Conservation (phyloP, 1,139 yeast species). For the Wickerhamiella pararugosa region DNA sequence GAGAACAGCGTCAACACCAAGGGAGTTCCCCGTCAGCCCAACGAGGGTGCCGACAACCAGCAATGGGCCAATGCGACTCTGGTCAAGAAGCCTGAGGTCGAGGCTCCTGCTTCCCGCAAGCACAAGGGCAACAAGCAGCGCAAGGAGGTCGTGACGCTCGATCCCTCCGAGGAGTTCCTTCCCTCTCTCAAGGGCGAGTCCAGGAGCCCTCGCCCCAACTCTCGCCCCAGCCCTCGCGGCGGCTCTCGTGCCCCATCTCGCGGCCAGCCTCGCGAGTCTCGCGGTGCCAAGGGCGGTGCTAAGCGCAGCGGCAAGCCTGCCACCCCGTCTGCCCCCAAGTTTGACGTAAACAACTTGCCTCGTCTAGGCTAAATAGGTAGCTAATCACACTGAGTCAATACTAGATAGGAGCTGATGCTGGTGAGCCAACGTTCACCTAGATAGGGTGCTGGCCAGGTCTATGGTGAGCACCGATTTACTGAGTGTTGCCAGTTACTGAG, state of each 20-base stretch:
- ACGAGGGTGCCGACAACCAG: conserved; percentile 42
- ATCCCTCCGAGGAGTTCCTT: conserved; percentile 44
- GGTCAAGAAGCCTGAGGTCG: conserved; percentile 27
- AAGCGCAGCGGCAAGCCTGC: conserved; percentile 6
- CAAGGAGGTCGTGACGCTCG: conserved; percentile 53
- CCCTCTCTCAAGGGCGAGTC: conserved; percentile 25
- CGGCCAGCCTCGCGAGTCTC: conserved; percentile 4
- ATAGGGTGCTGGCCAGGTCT: too few species aligned
- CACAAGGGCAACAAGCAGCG: conserved; percentile 28
- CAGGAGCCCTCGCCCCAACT: conserved; percentile 12
- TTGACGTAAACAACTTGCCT: conserved; percentile 15
- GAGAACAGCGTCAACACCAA: conserved; percentile 25
- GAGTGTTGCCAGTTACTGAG: too few species aligned
- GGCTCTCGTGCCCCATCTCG: conserved; percentile 1
- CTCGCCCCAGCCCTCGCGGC: conserved; percentile 6
- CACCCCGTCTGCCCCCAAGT: conserved; percentile 10
- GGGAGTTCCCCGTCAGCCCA: conserved; percentile 38
- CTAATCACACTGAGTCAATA: not conserved
- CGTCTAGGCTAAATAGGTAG: conserved; percentile 6
- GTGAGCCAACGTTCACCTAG: too few species aligned
- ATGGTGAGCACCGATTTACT: too few species aligned
- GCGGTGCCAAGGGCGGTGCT: conserved; percentile 1
- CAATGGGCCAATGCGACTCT: conserved; percentile 30
- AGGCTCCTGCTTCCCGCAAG: conserved; percentile 37
- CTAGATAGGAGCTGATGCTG: too few species aligned